phyloP scores from a whole-genome alignment of 768 basidiomycete genomes.

The Suillus variegatus region DNA sequence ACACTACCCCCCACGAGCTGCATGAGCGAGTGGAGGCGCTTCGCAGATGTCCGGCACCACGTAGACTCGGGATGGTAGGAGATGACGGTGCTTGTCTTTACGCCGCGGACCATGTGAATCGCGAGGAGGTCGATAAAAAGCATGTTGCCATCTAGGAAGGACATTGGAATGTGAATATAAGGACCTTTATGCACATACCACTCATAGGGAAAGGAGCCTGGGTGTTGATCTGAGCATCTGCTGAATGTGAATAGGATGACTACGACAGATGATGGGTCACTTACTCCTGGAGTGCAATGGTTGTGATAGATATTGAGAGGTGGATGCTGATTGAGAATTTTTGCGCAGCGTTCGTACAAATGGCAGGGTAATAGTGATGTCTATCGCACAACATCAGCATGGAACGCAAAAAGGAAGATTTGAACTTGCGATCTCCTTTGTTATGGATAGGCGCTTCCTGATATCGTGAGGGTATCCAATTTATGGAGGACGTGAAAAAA shows the following conservation, averaged over 20 bases:
- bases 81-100: slow-evolving; percentile 24
- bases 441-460: slow-evolving; percentile 45
- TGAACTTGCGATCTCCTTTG: slow-evolving; percentile 53
- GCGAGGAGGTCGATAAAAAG: slow-evolving; percentile 49
- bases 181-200: slow-evolving; percentile 27
- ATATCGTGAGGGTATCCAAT: slow-evolving; percentile 69
- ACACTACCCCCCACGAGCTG: slow-evolving; percentile 32
- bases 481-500: slow-evolving; percentile 63
- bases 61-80: slow-evolving; percentile 30
- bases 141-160: slow-evolving; percentile 19
- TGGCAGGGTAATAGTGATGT: slow-evolving; percentile 56
- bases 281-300: background rate
- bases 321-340: background rate
- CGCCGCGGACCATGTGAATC: slow-evolving; percentile 48
- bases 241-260: background rate
- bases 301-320: background rate
- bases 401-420: background rate
- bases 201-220: slow-evolving; percentile 45
- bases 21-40: slow-evolving; percentile 29
- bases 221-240: slow-evolving; percentile 45
- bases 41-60: slow-evolving; percentile 19
- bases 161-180: background rate
- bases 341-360: slow-evolving; percentile 47
- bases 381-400: slow-evolving; percentile 29
- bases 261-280: slow-evolving; percentile 5